Evolutionary conservation across 768 basidiomycete genomes (phyloP).

Genomic region (Calocybe gangraenosa): DNA sequence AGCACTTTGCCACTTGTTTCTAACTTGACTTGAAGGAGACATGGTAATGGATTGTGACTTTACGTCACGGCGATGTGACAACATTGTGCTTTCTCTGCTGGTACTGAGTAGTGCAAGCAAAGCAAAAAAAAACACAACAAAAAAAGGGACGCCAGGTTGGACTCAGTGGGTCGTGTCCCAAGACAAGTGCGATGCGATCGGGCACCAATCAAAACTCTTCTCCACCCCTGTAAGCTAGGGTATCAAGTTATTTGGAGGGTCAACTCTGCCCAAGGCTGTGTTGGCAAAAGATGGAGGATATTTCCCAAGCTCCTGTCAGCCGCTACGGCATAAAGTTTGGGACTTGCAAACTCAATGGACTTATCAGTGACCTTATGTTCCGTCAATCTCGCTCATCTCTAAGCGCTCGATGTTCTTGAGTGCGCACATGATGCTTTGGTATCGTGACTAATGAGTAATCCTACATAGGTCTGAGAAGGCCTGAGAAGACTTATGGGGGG

Average conservation of each 20-base stretch:
- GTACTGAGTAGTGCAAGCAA: too few species aligned
- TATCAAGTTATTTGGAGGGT: background rate
- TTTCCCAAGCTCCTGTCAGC: background rate
- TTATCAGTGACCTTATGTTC: conserved; percentile 4
- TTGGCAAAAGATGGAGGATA: background rate
- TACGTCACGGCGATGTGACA: too few species aligned
- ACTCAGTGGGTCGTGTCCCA: too few species aligned
- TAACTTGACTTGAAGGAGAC: too few species aligned
- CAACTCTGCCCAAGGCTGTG: background rate
- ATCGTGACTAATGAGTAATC: conserved; percentile 6
- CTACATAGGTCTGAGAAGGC: background rate
- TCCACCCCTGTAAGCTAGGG: background rate
- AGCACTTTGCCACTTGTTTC: too few species aligned
- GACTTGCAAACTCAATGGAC: background rate
- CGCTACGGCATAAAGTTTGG: too few species aligned
- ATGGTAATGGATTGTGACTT: too few species aligned
- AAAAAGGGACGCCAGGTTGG: too few species aligned
- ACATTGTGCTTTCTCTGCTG: too few species aligned
- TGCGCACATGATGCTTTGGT: background rate
- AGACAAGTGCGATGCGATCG: conserved; percentile 8
- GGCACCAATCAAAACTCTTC: background rate
- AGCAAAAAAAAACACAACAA: too few species aligned
- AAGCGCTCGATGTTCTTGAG: too few species aligned
- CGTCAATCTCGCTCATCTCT: conserved; percentile 1
- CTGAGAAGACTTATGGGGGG: too few species aligned